Base-by-base conservation (phyloP, 495 filamentous ascomycete genomes). In the Penicillium dipodomyicola region DNA sequence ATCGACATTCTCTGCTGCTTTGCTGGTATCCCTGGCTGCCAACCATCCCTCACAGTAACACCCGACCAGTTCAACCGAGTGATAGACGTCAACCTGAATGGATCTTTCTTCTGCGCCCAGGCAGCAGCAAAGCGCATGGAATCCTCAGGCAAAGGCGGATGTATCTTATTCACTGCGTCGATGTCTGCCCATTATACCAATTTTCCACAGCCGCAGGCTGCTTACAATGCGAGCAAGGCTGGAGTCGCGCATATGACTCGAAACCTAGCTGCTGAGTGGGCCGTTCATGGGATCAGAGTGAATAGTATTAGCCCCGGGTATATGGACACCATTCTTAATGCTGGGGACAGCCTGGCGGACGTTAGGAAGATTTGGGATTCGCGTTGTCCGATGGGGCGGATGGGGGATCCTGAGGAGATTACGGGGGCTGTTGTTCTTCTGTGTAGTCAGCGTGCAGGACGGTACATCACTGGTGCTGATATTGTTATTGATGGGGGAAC, bases 391-490 rank as follows among this genome's bases (percentile, higher is more conserved):
- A 87, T 85, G 77, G 76, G 78, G 22, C 79, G 90, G 19, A 80
- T 94, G 49, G 91, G 91, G 14, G 75, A 68, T 40, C 84, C 88
- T 12, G 84, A 91, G 61, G 91, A 92, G 62, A 73, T 95, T 23
- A 91, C 92, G 64, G 87, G 85, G 17, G 77, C 91, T 25, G 87
- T 90, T 35, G 85, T 93, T 40, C 88, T 89, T 70, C 75, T 96
- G 49, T 84, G 85, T 2, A 89, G 87, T 39, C 22, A 39, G 32
- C 86, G 90, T 57, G 85, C 87, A 4, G 84, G 81, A 20, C 72
- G 76, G 19, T 96, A 89, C 73, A 87, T 92, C 78, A 95, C 89
- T 23, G 91, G 91, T 20, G 74, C 82, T 54, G 87, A 94, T 74
- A 79, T 91, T 61, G 78, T 88, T 43, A 60, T 73, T 22, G 69